A percentile compares a stretch with the other conserved stretches of the same genome.
These are phyloP conservation scores for Eucalyptus viminalis DNA, from an alignment of 345 rosid species.

Conservation along the genomic window DNA sequence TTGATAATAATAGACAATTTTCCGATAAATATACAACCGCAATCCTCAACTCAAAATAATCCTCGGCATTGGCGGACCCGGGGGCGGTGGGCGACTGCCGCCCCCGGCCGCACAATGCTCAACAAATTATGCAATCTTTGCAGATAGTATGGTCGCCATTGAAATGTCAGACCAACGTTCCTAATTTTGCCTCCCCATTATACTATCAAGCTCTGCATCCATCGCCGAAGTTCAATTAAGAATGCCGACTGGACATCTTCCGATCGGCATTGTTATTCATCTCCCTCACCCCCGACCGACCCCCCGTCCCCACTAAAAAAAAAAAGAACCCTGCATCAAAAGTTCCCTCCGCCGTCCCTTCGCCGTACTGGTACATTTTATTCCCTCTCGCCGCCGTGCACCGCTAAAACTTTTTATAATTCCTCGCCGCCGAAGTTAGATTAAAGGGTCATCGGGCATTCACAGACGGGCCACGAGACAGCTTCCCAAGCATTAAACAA, in stretches of 20 bases:
- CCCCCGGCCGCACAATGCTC: background rate
- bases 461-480: background rate
- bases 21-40: background rate
- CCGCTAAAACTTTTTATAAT: no score
- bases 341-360: background rate
- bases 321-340: background rate
- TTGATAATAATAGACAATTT: background rate
- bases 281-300: background rate
- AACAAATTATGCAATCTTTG: background rate
- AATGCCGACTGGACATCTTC: background rate
- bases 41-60: background rate
- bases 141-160: background rate
- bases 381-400: background rate
- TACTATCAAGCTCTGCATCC: background rate
- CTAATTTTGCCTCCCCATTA: background rate
- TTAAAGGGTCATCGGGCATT: background rate
- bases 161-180: background rate
- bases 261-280: background rate
- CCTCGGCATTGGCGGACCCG: background rate
- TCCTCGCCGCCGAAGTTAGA: background rate
- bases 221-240: background rate
- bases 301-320: background rate
- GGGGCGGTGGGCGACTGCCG: background rate
- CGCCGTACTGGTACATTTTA: background rate
- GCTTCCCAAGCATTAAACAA: background rate